Evolutionary conservation across 768 basidiomycete species (phyloP), one percentile per base, ranked within the genome.

Genomic region (Arthromyces matolae): DNA sequence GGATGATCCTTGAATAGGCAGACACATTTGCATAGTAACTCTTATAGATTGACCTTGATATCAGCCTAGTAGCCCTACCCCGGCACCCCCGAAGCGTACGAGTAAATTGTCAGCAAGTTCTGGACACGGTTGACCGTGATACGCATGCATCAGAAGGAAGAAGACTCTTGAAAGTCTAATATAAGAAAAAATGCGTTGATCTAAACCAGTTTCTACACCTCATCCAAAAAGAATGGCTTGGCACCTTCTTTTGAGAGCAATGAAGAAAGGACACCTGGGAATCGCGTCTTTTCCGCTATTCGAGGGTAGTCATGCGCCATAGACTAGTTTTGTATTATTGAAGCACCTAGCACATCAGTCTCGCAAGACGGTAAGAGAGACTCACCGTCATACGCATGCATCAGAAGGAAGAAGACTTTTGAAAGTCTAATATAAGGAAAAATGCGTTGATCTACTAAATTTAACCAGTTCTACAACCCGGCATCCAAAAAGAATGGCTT

Each of bases 71-170:
- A 18, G 16, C 13, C n/a, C 18, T 18, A 2, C 23, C 25, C 24
- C 16, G 19, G 9, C 5, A n/a, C n/a, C n/a, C n/a, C n/a, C n/a
- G 23, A 5, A 25, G 34, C 24, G 22, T 23, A 45, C 44, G 44
- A 36, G 34, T 45, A 45, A 45, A 22, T 25, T 36, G 44, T 45
- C 33, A 45, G 12, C 23, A 13, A 23, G 22, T 22, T n/a, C n/a
- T 23, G 7, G 34, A 35, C 24, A 36, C 25, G n/a, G n/a, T n/a
- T n/a, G n/a, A n/a, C n/a, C n/a, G n/a, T n/a, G n/a, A n/a, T n/a
- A n/a, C n/a, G n/a, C n/a, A n/a, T n/a, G n/a, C n/a, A n/a, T n/a
- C n/a, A n/a, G n/a, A n/a, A n/a, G n/a, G n/a, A n/a, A n/a, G n/a
- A n/a, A n/a, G n/a, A n/a, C n/a, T n/a, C n/a, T n/a, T n/a, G n/a